These are phyloP conservation scores for Gaeumannomyces tritici DNA, from an alignment of 2,329 filamentous ascomycete genomes.

Conservation along the genomic window DNA sequence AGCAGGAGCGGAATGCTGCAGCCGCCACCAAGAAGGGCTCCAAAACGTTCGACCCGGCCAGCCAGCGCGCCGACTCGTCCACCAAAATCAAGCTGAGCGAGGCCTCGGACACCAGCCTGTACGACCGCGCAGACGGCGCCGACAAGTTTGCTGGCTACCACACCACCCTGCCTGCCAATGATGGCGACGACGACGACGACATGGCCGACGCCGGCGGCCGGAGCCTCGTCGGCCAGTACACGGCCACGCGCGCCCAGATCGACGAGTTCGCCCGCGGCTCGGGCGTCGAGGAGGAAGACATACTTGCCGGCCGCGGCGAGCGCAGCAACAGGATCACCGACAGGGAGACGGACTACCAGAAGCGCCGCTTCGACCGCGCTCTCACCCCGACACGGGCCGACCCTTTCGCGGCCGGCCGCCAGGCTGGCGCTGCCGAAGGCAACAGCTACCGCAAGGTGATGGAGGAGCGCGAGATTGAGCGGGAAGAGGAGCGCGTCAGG, in stretches of 20 bases:
- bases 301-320: conserved; percentile 71
- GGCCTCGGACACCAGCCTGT: conserved; percentile 78
- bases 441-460: conserved; percentile 84
- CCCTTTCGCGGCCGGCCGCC: conserved; percentile 68
- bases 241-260: conserved; percentile 82
- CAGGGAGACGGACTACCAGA: conserved; percentile 95
- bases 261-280: conserved; percentile 83
- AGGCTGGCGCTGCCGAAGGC: conserved; percentile 60
- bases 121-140: conserved; percentile 59
- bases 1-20: conserved; percentile 83
- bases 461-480: conserved; percentile 81
- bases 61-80: conserved; percentile 72
- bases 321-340: conserved; percentile 85
- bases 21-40: conserved; percentile 72
- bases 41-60: conserved; percentile 67
- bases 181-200: conserved; percentile 70
- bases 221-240: conserved; percentile 89
- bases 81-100: conserved; percentile 90
- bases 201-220: conserved; percentile 65
- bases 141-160: conserved; percentile 88
- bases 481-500: conserved; percentile 82
- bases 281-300: conserved; percentile 86
- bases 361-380: conserved; percentile 80
- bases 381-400: conserved; percentile 81
- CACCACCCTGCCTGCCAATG: conserved; percentile 72